A percentile compares a stretch with the other conserved stretches of the same genome.
phyloP scores from a whole-genome alignment of 2,329 filamentous ascomycete species.

The Colletotrichum tofieldiae region DNA sequence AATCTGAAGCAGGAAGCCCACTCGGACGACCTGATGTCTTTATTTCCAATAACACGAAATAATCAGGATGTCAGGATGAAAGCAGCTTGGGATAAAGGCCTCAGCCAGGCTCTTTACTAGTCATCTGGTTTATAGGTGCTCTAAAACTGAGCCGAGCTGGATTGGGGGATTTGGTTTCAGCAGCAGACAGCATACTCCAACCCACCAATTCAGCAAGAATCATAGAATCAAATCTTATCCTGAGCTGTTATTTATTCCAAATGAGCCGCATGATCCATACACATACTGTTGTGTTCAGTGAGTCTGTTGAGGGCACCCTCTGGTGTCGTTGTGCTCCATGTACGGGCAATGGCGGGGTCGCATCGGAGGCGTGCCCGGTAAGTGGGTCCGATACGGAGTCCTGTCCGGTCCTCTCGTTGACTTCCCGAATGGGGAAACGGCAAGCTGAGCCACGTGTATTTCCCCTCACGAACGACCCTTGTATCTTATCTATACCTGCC shows the following conservation, averaged over 20 bases:
- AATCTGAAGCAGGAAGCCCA: background rate
- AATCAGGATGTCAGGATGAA: background rate
- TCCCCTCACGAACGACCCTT: slow-evolving; percentile 9
- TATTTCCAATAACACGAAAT: background rate
- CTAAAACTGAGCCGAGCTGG: background rate
- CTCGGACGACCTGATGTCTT: background rate
- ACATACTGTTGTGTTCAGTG: background rate
- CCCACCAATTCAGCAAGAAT: background rate
- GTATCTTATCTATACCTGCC: slow-evolving; percentile 27
- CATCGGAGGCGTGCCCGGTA: slow-evolving; percentile 39
- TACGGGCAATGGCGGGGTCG: slow-evolving; percentile 17
- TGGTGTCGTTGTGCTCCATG: background rate
- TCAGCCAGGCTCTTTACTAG: background rate
- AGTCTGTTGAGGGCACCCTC: background rate
- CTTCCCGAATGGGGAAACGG: slow-evolving; percentile 9
- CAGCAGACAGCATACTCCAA: too few relatives aligned
- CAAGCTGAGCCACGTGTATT: slow-evolving; percentile 6
- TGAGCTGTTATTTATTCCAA: background rate
- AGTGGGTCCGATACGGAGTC: slow-evolving; percentile 38
- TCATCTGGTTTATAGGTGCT: too few relatives aligned
- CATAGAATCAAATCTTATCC: background rate
- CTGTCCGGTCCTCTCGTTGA: slow-evolving; percentile 26
- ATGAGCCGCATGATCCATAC: too few relatives aligned
- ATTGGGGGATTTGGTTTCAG: background rate
- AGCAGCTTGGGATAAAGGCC: background rate